Evolutionary conservation across 179 eudicot genomes (phyloP).

Genomic region (Camellia oleifera): DNA sequence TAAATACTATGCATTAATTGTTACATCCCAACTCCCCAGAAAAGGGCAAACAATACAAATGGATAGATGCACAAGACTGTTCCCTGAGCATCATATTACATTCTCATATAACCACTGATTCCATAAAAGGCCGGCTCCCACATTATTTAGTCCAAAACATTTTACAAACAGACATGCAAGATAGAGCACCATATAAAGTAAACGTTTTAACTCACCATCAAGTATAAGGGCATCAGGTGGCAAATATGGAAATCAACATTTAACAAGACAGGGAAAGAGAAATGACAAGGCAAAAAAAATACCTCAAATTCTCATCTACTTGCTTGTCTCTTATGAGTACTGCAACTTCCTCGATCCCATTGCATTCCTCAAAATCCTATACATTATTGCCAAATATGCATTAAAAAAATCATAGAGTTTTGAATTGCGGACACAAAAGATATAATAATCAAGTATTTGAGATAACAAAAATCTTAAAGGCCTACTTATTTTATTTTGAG

Average conservation of each 20-base stretch:
- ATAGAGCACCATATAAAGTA: neutral
- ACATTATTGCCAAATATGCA: conserved; percentile 7
- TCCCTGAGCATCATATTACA: neutral
- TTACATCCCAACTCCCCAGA: conserved; percentile 4
- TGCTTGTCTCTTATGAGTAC: conserved; percentile 86
- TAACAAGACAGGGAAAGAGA: neutral
- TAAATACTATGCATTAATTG: neutral
- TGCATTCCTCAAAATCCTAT: conserved; percentile 85
- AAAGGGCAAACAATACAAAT: neutral
- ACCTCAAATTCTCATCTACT: conserved; percentile 89
- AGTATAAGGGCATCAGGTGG: neutral
- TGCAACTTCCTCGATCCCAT: conserved; percentile 94
- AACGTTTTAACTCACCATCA: neutral
- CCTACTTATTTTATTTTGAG: neutral
- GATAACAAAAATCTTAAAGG: neutral
- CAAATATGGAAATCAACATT: neutral
- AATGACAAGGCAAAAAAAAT: conserved; percentile 14
- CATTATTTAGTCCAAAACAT: neutral
- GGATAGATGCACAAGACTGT: neutral
- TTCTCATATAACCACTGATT: neutral
- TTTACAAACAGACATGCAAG: neutral
- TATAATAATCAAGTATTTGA: neutral
- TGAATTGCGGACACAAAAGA: neutral
- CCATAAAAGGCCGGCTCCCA: neutral
- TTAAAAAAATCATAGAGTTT: neutral